Conservation (phyloP, 1,139 yeast genomes). For the Suzukiozyma palmioleophila region DNA sequence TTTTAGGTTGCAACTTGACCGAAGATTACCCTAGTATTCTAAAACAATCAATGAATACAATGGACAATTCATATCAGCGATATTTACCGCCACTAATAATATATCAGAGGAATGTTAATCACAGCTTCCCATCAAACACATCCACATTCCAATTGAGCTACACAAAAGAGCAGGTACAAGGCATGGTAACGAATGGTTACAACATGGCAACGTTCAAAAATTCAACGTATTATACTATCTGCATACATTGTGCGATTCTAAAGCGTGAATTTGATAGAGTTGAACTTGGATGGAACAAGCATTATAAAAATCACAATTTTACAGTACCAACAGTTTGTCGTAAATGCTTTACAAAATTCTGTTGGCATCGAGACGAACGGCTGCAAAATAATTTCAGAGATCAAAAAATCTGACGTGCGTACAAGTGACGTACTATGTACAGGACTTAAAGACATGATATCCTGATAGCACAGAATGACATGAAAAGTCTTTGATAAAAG, state of each 20-base stretch:
- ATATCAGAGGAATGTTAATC: slow-evolving; percentile 44
- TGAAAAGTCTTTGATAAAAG: neutral
- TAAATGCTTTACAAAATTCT: slow-evolving; percentile 18
- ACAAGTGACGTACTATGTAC: neutral
- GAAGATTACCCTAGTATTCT: slow-evolving; percentile 22
- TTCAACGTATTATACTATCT: slow-evolving; percentile 41
- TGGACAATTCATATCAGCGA: neutral
- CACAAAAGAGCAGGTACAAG: slow-evolving; percentile 32
- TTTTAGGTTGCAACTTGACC: slow-evolving; percentile 52
- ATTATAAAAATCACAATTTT: slow-evolving; percentile 3
- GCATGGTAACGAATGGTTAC: slow-evolving; percentile 50
- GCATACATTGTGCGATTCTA: slow-evolving; percentile 57
- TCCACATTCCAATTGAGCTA: slow-evolving; percentile 60
- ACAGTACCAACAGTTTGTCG: slow-evolving; percentile 16
- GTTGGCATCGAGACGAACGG: slow-evolving; percentile 14
- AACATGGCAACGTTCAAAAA: slow-evolving; percentile 45
- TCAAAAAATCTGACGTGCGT: neutral
- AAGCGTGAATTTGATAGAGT: slow-evolving; percentile 51
- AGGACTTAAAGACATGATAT: neutral
- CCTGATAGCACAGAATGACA: neutral
- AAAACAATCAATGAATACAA: slow-evolving; percentile 1
- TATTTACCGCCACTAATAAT: slow-evolving; percentile 51
- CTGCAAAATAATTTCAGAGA: neutral
- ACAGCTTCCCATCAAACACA: slow-evolving; percentile 44
- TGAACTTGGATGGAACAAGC: slow-evolving; percentile 8